Evolutionary conservation across 2,329 filamentous ascomycete genomes (phyloP), one percentile per base, ranked within the genome.

Genomic region (Venturia pyrina): DNA sequence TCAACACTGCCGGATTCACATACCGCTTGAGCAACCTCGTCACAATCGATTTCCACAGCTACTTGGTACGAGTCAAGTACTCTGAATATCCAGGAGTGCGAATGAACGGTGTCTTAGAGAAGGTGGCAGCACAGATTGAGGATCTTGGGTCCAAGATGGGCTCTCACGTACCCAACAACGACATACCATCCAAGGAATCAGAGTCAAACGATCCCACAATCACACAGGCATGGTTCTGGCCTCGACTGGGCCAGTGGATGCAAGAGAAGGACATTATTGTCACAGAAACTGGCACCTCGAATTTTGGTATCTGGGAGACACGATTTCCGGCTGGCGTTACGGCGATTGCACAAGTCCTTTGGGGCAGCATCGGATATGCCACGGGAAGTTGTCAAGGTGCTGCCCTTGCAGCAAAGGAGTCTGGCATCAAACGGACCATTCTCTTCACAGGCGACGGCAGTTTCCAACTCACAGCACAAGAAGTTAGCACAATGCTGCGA

Each of bases 391-490:
- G 81, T 43, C 84, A 87, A 72, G 87, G 87, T 50, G 91, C 90
- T 21, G 89, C 89, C 0, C 80, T 95, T 13, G 92, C 90, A 0
- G 85, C 87, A 0, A 87, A 86, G 70, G 91, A 95, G 72, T 77
- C 78, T 46, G 80, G 79, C 5, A 75, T 76, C 43, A 80, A 85
- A 63, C 80, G 92, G 67, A 91, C 89, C 0, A 87, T 97, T 59
- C 81, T 96, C 46, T 93, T 96, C 72, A 90, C 92, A n/a, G 92
- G 92, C 32, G 92, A 96, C 71, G 92, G 92, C 37, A 91, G 87
- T 66, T 87, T 96, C 76, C 91, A 96, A 75, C 81, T 96, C 66
- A 96, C 91, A 0, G 88, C 85, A 0, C 91, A 96, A 74, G 91
- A 95, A 76, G 74, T 96, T 69, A 89, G 87, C 75, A 95, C 91